Evolutionary conservation across 768 basidiomycete species (phyloP).

Genomic region (Termitomyces sp.): DNA sequence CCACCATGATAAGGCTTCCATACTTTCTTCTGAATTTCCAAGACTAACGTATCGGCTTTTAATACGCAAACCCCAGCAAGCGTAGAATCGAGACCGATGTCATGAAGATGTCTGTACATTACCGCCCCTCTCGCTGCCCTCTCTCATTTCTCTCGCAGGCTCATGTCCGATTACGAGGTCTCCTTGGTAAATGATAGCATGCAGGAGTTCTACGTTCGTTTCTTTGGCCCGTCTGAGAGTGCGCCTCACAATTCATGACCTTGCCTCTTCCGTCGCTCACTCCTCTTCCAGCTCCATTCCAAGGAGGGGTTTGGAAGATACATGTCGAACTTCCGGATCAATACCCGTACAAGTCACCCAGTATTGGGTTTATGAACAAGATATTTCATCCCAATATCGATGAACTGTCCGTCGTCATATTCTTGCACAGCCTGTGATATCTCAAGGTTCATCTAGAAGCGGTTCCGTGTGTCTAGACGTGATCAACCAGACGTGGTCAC

Average conservation of each 20-base stretch:
- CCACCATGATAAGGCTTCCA: slow-evolving; percentile 58
- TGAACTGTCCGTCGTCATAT: slow-evolving; percentile 71
- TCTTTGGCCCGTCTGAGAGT: slow-evolving; percentile 95
- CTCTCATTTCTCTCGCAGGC: slow-evolving; percentile 40
- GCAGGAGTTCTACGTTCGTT: slow-evolving; percentile 98
- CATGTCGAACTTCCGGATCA: slow-evolving; percentile 98
- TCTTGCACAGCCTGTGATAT: neutral
- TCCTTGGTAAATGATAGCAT: slow-evolving; percentile 97
- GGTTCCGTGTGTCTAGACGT: slow-evolving; percentile 98
- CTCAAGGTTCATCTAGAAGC: slow-evolving; percentile 51
- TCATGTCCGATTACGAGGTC: slow-evolving; percentile 99
- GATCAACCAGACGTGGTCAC: slow-evolving; percentile 99
- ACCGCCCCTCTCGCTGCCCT: slow-evolving; percentile 7
- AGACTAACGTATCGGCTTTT: slow-evolving; percentile 15
- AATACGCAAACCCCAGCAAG: slow-evolving; percentile 77
- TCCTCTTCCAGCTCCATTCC: slow-evolving; percentile 74
- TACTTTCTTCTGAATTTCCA: neutral
- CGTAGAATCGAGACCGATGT: slow-evolving; percentile 98
- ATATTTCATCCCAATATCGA: slow-evolving; percentile 99
- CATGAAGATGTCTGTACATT: slow-evolving; percentile 83
- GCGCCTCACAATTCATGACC: slow-evolving; percentile 27
- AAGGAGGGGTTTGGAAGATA: slow-evolving; percentile 99
- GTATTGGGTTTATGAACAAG: slow-evolving; percentile 99
- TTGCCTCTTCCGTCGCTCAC: neutral
- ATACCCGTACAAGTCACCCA: slow-evolving; percentile 98